phyloP scores from a whole-genome alignment of 2,329 filamentous ascomycete genomes.

The Fusarium sarcochroum region DNA sequence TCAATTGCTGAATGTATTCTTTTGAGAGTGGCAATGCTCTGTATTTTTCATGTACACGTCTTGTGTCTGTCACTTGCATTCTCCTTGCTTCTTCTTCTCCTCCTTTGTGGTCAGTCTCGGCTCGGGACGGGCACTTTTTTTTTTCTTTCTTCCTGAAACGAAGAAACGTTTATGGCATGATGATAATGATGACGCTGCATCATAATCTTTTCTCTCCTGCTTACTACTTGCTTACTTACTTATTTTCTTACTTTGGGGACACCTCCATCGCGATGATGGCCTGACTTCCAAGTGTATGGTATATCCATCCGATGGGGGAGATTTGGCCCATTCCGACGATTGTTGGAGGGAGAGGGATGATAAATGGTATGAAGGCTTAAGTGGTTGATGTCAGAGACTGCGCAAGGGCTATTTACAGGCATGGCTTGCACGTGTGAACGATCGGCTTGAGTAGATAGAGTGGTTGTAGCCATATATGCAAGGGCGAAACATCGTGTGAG shows the following conservation, averaged over 20 bases:
- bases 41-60: constrained; percentile 1
- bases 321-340: constrained; percentile 31
- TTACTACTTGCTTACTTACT: background rate
- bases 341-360: background rate
- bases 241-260: background rate
- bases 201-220: background rate
- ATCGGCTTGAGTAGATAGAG: constrained; percentile 9
- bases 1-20: constrained; percentile 3
- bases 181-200: background rate
- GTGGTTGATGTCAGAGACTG: constrained; percentile 4
- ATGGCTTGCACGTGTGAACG: constrained; percentile 28
- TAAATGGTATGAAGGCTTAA: constrained; percentile 32
- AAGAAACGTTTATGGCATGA: constrained; percentile 3
- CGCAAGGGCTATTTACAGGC: constrained; percentile 21
- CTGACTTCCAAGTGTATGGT: constrained; percentile 12
- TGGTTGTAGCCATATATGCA: constrained; percentile 15
- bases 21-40: constrained; percentile 1
- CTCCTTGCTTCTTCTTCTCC: constrained; percentile 24
- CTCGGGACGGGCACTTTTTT: constrained; percentile 1
- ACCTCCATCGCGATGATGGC: background rate
- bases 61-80: constrained; percentile 4
- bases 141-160: background rate
- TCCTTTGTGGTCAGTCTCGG: constrained; percentile 2
- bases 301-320: background rate
- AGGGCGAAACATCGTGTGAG: constrained; percentile 17